These are phyloP conservation scores for Canariomyces notabilis DNA, from an alignment of 2,329 filamentous ascomycete species.

Conservation along the genomic window DNA sequence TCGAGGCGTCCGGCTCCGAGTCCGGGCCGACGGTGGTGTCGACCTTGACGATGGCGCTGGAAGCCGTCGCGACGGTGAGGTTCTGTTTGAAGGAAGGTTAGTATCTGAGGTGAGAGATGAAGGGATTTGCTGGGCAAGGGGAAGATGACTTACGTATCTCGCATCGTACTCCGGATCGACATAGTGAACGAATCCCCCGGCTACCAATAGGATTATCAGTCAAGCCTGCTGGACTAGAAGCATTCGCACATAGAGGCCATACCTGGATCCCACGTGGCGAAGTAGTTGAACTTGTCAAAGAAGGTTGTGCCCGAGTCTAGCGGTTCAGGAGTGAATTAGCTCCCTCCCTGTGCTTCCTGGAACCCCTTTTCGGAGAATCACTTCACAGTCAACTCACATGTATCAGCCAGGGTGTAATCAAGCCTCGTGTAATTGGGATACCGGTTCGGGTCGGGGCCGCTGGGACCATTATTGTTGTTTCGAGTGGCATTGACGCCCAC, in stretches of 20 bases:
- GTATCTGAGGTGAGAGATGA: too few species aligned
- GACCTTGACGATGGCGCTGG: conserved; percentile 53
- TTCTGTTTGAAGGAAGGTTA: conserved; percentile 41
- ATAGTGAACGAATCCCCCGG: conserved; percentile 50
- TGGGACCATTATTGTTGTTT: background rate
- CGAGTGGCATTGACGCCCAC: conserved; percentile 31
- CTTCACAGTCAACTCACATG: conserved; percentile 36
- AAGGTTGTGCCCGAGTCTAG: conserved; percentile 46
- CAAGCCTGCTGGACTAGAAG: too few species aligned
- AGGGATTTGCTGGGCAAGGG: background rate
- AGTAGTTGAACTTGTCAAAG: conserved; percentile 54
- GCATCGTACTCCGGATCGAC: conserved; percentile 40
- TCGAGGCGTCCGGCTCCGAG: conserved; percentile 46
- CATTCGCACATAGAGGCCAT: conserved; percentile 13
- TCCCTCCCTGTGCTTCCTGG: background rate
- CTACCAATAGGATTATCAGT: conserved; percentile 22
- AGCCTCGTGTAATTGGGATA: conserved; percentile 47
- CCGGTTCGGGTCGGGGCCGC: conserved; percentile 26
- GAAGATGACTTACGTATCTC: conserved; percentile 34
- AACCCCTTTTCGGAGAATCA: background rate
- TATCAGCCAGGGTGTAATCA: conserved; percentile 44
- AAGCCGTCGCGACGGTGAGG: conserved; percentile 54
- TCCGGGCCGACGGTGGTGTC: conserved; percentile 52
- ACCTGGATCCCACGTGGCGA: conserved; percentile 45
- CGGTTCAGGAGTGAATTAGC: background rate